These are phyloP conservation scores for Stagonosporopsis vannaccii DNA, from an alignment of 2,329 filamentous ascomycete species.

Conservation along the genomic window DNA sequence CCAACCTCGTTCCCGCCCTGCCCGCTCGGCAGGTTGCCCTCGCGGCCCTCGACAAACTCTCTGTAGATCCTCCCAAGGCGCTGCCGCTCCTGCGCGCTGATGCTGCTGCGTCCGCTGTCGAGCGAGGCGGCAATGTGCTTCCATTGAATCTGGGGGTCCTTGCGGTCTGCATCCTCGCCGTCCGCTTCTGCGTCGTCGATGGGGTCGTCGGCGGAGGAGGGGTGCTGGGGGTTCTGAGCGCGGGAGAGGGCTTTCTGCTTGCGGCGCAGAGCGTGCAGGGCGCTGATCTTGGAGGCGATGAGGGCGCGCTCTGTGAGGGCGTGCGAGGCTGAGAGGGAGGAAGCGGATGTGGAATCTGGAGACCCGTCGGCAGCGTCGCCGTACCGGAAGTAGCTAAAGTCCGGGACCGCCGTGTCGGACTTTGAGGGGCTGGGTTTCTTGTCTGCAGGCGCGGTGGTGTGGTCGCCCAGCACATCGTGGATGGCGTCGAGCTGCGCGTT, in stretches of 20 bases:
- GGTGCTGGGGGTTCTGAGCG: slow-evolving; percentile 15
- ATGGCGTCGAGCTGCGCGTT: slow-evolving; percentile 98
- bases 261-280: slow-evolving; percentile 75
- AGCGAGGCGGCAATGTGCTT: slow-evolving; percentile 82
- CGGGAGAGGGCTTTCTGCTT: slow-evolving; percentile 62
- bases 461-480: slow-evolving; percentile 82
- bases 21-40: slow-evolving; percentile 93
- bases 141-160: slow-evolving; percentile 85
- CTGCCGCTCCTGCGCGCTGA: slow-evolving; percentile 77
- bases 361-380: slow-evolving; percentile 59
- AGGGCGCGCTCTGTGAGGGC: slow-evolving; percentile 77
- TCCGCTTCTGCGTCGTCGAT: slow-evolving; percentile 45
- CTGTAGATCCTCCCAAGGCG: slow-evolving; percentile 82
- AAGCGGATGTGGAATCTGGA: background rate
- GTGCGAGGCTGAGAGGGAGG: slow-evolving; percentile 58
- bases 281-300: slow-evolving; percentile 81
- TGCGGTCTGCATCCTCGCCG: slow-evolving; percentile 52
- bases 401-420: slow-evolving; percentile 30
- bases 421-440: no score
- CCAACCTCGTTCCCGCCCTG: slow-evolving; percentile 92
- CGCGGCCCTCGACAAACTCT: slow-evolving; percentile 91
- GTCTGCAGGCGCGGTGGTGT: slow-evolving; percentile 38
- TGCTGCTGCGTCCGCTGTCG: slow-evolving; percentile 79
- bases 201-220: background rate
- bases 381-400: slow-evolving; percentile 76